Evolutionary conservation across 176 grass and related monocot species (phyloP).

Genomic region (Tillandsia fasciculata): DNA sequence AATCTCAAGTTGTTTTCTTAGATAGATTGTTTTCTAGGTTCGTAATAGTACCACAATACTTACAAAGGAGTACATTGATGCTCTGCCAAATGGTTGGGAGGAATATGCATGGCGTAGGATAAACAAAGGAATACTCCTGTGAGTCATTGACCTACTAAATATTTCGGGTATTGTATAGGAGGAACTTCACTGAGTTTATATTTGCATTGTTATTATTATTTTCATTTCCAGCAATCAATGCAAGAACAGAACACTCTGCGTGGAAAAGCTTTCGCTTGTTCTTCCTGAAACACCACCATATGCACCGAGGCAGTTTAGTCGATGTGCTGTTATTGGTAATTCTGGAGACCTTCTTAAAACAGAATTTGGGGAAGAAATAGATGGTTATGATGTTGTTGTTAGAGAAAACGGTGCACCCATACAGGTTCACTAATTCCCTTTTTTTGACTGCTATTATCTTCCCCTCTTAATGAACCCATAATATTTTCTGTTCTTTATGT

Average conservation of each 20-base stretch:
- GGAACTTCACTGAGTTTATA: background rate
- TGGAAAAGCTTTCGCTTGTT: constrained; percentile 85
- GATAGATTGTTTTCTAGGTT: constrained; percentile 40
- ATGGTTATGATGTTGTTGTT: constrained; percentile 77
- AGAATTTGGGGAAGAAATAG: constrained; percentile 91
- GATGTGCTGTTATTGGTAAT: constrained; percentile 87
- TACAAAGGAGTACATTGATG: constrained; percentile 91
- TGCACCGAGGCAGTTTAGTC: constrained; percentile 63
- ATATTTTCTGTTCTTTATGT: constrained; percentile 17
- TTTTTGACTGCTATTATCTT: constrained; percentile 11
- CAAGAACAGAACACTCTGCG: constrained; percentile 62
- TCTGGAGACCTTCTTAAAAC: constrained; percentile 97
- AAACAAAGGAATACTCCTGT: constrained; percentile 92
- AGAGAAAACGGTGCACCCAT: constrained; percentile 91
- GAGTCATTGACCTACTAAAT: constrained; percentile 26
- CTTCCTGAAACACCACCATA: constrained; percentile 71
- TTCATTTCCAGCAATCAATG: constrained; percentile 53
- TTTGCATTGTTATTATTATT: constrained; percentile 2
- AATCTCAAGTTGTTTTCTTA: constrained; percentile 1
- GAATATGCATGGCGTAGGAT: constrained; percentile 94
- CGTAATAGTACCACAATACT: constrained; percentile 92
- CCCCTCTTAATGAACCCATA: constrained; percentile 8
- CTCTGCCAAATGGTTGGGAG: constrained; percentile 89
- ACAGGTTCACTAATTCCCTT: constrained; percentile 47
- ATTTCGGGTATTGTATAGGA: background rate